phyloP scores from a whole-genome alignment of 2,329 filamentous ascomycete species.

The Alternaria sp. region DNA sequence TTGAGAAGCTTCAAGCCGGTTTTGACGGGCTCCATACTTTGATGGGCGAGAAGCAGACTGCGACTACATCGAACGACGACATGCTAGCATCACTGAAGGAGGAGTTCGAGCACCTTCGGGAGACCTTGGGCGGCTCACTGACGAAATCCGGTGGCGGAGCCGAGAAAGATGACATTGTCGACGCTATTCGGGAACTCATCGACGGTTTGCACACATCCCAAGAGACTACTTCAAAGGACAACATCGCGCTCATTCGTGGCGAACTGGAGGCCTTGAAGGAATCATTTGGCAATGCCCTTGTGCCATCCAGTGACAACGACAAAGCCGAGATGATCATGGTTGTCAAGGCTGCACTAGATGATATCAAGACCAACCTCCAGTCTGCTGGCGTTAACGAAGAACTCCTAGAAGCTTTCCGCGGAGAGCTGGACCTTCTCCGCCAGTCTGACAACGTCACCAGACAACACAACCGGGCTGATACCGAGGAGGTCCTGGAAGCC shows the following conservation, averaged over 20 bases:
- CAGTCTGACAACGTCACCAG: conserved; percentile 53
- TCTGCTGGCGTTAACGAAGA: conserved; percentile 56
- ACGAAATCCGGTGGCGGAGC: conserved; percentile 56
- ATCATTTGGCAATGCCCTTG: conserved; percentile 53
- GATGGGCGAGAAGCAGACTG: conserved; percentile 46
- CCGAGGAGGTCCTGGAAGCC: conserved; percentile 60
- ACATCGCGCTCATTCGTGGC: conserved; percentile 53
- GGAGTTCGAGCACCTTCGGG: conserved; percentile 69
- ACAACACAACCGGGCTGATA: conserved; percentile 53
- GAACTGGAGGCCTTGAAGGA: conserved; percentile 57
- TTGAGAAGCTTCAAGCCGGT: conserved; percentile 66
- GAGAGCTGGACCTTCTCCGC: conserved; percentile 60
- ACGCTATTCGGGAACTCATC: conserved; percentile 65
- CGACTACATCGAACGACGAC: conserved; percentile 53
- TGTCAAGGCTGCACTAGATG: conserved; percentile 50
- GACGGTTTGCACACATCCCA: conserved; percentile 56
- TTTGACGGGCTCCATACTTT: conserved; percentile 60
- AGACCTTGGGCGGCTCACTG: conserved; percentile 63
- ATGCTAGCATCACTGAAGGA: conserved; percentile 62
- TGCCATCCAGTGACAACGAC: conserved; percentile 48
- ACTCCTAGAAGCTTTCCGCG: conserved; percentile 61
- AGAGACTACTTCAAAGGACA: conserved; percentile 53
- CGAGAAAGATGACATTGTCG: conserved; percentile 74
- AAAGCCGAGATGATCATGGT: conserved; percentile 55
- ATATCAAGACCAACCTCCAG: conserved; percentile 44